Evolutionary conservation across 768 basidiomycete genomes (phyloP), one percentile per base, ranked within the genome.

Genomic region (Leccinum disarticulatum): DNA sequence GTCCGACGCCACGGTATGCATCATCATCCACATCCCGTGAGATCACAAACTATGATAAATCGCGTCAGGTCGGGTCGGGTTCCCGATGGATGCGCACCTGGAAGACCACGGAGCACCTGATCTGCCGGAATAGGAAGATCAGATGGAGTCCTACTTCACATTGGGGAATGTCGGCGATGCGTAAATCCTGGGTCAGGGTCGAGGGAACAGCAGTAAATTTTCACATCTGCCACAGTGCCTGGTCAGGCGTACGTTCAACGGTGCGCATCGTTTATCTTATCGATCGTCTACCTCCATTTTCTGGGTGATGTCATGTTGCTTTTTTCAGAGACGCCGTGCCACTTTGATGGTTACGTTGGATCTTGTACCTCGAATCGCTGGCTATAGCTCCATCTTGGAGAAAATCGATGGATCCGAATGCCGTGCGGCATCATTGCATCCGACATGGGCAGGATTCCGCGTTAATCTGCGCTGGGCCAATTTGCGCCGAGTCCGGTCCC

Each of bases 81-180:
- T 87, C 81, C 91, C 91, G 93, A 62, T 79, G 82, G 80, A 89
- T 89, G 59, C 88, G 85, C 46, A 88, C 86, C 61, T 90, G 89
- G 73, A 84, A 85, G 69, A 90, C 88, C 6, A 83, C 81, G 70
- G 86, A 90, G 63, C 84, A 81, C 54, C 80, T 79, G 65, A 93
- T 85, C 67, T 87, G 83, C 66, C 77, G 81, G 80, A 87, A 91
- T 56, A 93, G 76, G 73, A 92, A 87, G 36, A 72, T 73, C 52
- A 93, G 65, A 92, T 80, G 17, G 81, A 75, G 70, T 93, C 90
- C n/a, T 87, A 89, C 70, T 93, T 91, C 0, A 86, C 81, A 73
- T 92, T 93, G 25, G 91, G 25, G 89, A 11, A 93, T 79, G 51
- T 87, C 90, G 59, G 90, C 74, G 67, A 94, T 88, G 84, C 3